phyloP scores from a whole-genome alignment of 345 rosid species.

The Erucastrum elatum region DNA sequence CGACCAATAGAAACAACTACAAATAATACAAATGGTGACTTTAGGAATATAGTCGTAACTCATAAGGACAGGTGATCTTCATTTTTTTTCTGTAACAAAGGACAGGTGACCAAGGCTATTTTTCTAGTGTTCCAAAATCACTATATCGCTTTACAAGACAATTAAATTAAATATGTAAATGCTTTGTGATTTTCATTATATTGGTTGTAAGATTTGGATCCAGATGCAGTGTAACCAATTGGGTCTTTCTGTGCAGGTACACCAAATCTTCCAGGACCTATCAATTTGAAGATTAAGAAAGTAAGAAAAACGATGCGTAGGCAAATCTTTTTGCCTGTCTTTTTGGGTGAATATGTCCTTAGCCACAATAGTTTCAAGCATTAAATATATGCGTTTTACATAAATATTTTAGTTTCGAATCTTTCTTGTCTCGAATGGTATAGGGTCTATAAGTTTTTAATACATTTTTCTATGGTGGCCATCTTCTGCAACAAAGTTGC shows the following conservation, averaged over 20 bases:
- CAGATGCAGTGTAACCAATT: slow-evolving; percentile 30
- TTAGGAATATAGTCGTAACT: neutral
- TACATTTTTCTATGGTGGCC: neutral
- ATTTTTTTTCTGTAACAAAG: too few species aligned
- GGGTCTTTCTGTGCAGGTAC: slow-evolving; percentile 1
- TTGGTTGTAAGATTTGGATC: slow-evolving; percentile 19
- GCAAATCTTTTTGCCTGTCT: slow-evolving; percentile 34
- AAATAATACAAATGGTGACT: neutral
- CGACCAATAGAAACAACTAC: neutral
- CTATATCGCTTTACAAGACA: neutral
- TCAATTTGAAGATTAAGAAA: slow-evolving; percentile 18
- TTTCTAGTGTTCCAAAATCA: neutral
- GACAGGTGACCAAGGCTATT: neutral
- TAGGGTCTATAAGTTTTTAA: slow-evolving; percentile 32
- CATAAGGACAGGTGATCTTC: neutral
- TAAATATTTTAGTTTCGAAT: slow-evolving; percentile 5
- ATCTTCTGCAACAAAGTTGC: slow-evolving; percentile 41
- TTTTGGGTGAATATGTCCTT: slow-evolving; percentile 28
- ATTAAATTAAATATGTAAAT: neutral
- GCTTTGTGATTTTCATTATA: neutral
- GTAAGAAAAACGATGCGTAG: slow-evolving; percentile 40
- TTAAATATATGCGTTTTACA: slow-evolving; percentile 5
- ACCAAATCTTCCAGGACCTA: slow-evolving; percentile 26
- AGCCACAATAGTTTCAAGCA: slow-evolving; percentile 32
- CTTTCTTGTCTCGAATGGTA: slow-evolving; percentile 32